Base-by-base conservation (phyloP, 176 grass and related monocot species). In the Oryza nivara region DNA sequence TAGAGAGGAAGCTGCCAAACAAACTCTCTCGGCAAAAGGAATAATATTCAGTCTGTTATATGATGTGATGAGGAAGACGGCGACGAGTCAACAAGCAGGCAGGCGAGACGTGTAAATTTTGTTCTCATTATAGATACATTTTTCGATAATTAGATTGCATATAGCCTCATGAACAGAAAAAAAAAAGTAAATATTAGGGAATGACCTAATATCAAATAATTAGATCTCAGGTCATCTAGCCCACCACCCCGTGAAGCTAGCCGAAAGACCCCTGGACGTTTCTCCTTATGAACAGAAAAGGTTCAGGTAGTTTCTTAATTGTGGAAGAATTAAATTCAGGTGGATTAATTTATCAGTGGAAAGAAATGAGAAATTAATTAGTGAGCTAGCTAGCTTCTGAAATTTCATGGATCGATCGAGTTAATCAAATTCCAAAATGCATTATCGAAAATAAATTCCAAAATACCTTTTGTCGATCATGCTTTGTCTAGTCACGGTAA, bases 21-120 rank as follows among this genome's bases (percentile, higher is more conserved):
- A 87, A 68, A 79, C 54, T n/a, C 81, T 85, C 82, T 89, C 81
- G 85, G 88, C 60, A 70, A 74, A 73, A 38, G 78, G 88, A 89
- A 91, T 91, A 89, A 32, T 32, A 32, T 32, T 83, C 88, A 70
- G 89, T 96, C 94, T 93, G 89, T 93, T 96, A 91, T 88, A 58
- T 58, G 54, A 20, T 58, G 52, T 58, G 52, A 58, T 58, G 52
- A 58, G 6, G 52, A n/a, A 58, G 63, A 44, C 66, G 77, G 64
- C 40, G 49, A 74, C 67, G 87, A 96, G 79, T 76, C 74, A 84
- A 93, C 90, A 89, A 90, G 52, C 15, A 89, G 80, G 86, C 79
- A 82, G 81, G 81, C 83, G 80, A 96, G 94, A 86, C 94, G 89
- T 91, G 84, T 91, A 68, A 89, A 96, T 72, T 71, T 91, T 83